phyloP scores from a whole-genome alignment of 208 protist genomes.

The Trypanosoma congolense region DNA sequence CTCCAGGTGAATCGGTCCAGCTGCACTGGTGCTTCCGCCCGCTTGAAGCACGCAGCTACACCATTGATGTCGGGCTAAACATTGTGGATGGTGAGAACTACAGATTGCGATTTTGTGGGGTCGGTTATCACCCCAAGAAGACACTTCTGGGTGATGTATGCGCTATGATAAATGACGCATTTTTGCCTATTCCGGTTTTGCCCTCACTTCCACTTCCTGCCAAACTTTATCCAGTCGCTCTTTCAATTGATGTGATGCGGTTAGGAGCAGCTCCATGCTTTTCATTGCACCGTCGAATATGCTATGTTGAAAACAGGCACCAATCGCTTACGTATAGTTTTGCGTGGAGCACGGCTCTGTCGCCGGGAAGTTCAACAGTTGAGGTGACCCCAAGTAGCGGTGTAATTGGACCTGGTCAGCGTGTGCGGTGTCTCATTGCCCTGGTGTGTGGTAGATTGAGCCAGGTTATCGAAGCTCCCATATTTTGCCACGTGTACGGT shows the following conservation, averaged over 20 bases:
- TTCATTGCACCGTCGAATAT: conserved; percentile 70
- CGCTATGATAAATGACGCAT: conserved; percentile 35
- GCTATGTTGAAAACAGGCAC: conserved; percentile 62
- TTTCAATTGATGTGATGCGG: conserved; percentile 68
- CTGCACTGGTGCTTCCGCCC: conserved; percentile 89
- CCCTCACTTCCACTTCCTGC: conserved; percentile 19
- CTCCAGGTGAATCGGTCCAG: conserved; percentile 34
- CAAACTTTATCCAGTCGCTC: conserved; percentile 34
- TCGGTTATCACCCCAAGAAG: conserved; percentile 77
- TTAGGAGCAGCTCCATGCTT: conserved; percentile 75
- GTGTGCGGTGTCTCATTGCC: conserved; percentile 38
- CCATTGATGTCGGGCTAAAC: conserved; percentile 50
- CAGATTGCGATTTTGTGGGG: conserved; percentile 56
- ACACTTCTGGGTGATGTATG: conserved; percentile 19
- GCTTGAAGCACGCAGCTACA: conserved; percentile 76
- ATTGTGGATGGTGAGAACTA: conserved; percentile 61
- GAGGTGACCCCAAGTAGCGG: conserved; percentile 43
- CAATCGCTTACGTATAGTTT: conserved; percentile 50
- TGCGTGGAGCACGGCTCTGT: conserved; percentile 39
- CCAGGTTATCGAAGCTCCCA: conserved; percentile 62
- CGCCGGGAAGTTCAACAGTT: conserved; percentile 52
- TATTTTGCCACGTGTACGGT: conserved; percentile 55
- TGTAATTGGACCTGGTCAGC: conserved; percentile 41
- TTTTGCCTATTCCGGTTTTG: conserved; percentile 45
- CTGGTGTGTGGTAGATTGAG: conserved; percentile 77